Percentiles rank a stretch among this genome's conserved stretches.
These are phyloP conservation scores for Talaromyces funiculosus DNA, from an alignment of 2,329 filamentous ascomycete species.

Conservation along the genomic window DNA sequence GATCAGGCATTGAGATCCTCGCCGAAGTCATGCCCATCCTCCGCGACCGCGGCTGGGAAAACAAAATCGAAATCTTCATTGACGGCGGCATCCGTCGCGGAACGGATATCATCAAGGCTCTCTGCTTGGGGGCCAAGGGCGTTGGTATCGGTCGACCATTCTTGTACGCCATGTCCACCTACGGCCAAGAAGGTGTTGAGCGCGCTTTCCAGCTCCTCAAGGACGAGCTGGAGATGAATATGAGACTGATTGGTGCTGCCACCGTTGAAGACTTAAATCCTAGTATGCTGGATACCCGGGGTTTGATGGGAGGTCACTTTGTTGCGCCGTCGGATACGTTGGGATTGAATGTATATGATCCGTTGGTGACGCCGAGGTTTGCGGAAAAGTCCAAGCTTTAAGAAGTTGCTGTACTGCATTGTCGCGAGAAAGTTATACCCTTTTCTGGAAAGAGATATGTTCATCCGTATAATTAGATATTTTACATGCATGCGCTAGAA, in stretches of 20 bases:
- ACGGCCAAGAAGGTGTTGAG: conserved; percentile 80
- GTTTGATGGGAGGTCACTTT: conserved; percentile 55
- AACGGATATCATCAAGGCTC: conserved; percentile 91
- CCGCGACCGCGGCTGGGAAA: conserved; percentile 64
- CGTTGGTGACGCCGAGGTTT: conserved; percentile 44
- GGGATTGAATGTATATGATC: conserved; percentile 53
- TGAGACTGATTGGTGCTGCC: conserved; percentile 81
- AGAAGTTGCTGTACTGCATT: background rate
- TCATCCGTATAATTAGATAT: background rate
- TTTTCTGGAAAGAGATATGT: background rate
- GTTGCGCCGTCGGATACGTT: conserved; percentile 57
- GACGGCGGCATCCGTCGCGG: conserved; percentile 87
- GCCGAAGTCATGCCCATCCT: conserved; percentile 90
- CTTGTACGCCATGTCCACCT: conserved; percentile 91
- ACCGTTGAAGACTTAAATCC: conserved; percentile 73
- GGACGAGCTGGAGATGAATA: conserved; percentile 99
- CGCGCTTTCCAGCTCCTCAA: conserved; percentile 86
- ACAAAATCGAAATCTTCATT: conserved; percentile 78
- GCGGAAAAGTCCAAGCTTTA: conserved; percentile 46
- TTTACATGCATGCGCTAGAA: conserved; percentile 3
- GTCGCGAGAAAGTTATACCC: background rate
- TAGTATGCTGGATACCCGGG: conserved; percentile 70
- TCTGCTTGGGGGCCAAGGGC: conserved; percentile 85
- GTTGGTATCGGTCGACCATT: conserved; percentile 94
- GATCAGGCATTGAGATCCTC: conserved; percentile 81